A percentile compares a stretch with the other conserved stretches of the same genome.
phyloP scores from a whole-genome alignment of 2,329 filamentous ascomycete species.

The Allantophomopsis cytisporea region DNA sequence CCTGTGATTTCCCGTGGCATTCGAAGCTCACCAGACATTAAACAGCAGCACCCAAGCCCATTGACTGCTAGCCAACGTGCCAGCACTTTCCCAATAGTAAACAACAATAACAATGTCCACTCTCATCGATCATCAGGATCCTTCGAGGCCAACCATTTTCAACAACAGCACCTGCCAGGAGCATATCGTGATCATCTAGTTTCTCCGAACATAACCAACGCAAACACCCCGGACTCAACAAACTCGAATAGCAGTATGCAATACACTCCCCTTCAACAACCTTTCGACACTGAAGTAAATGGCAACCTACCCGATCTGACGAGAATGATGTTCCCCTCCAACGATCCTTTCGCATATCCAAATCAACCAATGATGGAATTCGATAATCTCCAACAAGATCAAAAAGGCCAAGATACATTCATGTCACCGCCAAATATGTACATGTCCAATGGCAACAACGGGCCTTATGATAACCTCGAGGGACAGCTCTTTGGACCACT shows the following conservation, averaged over 20 bases:
- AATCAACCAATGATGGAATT: constrained; percentile 59
- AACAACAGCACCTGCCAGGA: constrained; percentile 2
- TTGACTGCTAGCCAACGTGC: constrained; percentile 7
- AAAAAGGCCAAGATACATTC: constrained; percentile 5
- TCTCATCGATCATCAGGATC: constrained; percentile 7
- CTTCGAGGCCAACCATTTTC: constrained; percentile 14
- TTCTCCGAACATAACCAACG: no score
- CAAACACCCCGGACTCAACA: no score
- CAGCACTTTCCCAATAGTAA: constrained; percentile 9
- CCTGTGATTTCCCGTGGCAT: constrained; percentile 17
- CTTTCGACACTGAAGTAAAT: background rate
- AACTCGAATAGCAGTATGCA: no score
- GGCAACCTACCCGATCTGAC: constrained; percentile 49
- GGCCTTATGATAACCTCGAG: constrained; percentile 45
- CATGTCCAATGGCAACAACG: constrained; percentile 14
- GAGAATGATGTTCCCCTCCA: constrained; percentile 68
- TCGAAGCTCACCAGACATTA: constrained; percentile 12
- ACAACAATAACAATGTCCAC: constrained; percentile 9
- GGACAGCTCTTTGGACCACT: constrained; percentile 60
- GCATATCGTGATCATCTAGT: no score
- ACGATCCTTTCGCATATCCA: constrained; percentile 68
- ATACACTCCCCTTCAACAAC: no score
- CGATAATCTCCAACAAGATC: constrained; percentile 21
- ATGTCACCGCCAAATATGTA: constrained; percentile 9
- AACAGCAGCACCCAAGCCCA: constrained; percentile 3